Evolutionary conservation across 306 rosid species (phyloP).

Genomic region (Sechiopsis laciniata): DNA sequence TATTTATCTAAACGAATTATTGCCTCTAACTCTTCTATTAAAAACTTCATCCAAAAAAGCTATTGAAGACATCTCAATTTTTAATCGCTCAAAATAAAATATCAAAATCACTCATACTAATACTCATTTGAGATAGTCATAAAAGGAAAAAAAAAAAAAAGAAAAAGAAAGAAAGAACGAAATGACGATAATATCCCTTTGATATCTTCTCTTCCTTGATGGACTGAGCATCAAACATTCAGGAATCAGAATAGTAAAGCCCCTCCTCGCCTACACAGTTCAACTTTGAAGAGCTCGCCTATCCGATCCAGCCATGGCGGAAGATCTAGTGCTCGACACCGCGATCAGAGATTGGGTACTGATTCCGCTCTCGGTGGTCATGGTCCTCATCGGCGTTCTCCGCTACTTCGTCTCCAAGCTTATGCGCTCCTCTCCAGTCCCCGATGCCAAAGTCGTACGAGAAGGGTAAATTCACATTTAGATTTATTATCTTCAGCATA

Average conservation of each 20-base stretch:
- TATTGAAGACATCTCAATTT: no score
- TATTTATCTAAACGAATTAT: no score
- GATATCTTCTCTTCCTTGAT: no score
- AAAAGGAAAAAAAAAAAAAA: no score
- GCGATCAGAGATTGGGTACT: constrained; percentile 99
- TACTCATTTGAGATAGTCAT: no score
- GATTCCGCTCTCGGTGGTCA: constrained; percentile 94
- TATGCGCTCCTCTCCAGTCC: constrained; percentile 76
- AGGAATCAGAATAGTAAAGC: not conserved
- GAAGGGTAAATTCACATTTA: constrained; percentile 74
- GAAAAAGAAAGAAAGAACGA: no score
- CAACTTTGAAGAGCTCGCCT: constrained; percentile 13
- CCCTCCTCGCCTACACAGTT: not conserved
- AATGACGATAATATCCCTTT: no score
- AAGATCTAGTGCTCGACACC: constrained; percentile 95
- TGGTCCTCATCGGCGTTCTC: constrained; percentile 95
- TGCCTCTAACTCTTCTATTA: no score
- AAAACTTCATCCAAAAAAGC: no score
- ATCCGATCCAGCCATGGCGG: constrained; percentile 58
- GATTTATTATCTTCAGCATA: not conserved
- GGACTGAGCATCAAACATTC: not conserved
- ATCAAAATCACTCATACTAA: no score
- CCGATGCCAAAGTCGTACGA: constrained; percentile 78
- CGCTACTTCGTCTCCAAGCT: constrained; percentile 94
- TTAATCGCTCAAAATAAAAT: no score